Conservation (phyloP, 768 basidiomycete species). For the Rhizopogon salebrosus region DNA sequence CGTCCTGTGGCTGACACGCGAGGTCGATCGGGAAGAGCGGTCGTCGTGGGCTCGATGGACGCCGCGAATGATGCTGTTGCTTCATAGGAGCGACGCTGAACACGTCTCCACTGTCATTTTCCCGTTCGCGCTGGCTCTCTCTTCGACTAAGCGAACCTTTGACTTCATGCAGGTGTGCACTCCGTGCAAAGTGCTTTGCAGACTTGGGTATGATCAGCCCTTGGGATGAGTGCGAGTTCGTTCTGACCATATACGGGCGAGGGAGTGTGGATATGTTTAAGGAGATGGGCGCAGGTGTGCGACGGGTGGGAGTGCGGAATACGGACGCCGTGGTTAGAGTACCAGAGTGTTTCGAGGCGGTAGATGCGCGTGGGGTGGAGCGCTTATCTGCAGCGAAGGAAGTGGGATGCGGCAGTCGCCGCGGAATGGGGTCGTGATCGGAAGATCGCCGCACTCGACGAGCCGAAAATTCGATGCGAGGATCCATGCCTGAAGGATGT, state of each 20-base stretch:
- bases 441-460: neutral
- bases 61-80: neutral
- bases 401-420: neutral
- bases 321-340: neutral
- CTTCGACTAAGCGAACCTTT: constrained; percentile 17
- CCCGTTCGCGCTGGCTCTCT: constrained; percentile 7
- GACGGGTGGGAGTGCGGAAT: constrained; percentile 28
- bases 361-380: neutral
- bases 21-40: constrained; percentile 9
- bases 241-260: constrained; percentile 37
- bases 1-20: neutral
- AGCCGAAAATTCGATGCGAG: neutral
- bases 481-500: neutral
- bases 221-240: constrained; percentile 34
- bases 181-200: constrained; percentile 56
- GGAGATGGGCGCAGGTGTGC: constrained; percentile 15
- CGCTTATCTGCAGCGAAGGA: neutral
- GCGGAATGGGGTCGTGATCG: neutral
- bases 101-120: constrained; percentile 15
- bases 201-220: constrained; percentile 29
- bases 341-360: neutral
- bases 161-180: constrained; percentile 67
- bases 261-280: constrained; percentile 22
- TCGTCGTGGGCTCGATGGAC: neutral
- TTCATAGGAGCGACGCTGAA: constrained; percentile 5